phyloP scores from a whole-genome alignment of 2,329 filamentous ascomycete species.

The Cercospora beticola region DNA sequence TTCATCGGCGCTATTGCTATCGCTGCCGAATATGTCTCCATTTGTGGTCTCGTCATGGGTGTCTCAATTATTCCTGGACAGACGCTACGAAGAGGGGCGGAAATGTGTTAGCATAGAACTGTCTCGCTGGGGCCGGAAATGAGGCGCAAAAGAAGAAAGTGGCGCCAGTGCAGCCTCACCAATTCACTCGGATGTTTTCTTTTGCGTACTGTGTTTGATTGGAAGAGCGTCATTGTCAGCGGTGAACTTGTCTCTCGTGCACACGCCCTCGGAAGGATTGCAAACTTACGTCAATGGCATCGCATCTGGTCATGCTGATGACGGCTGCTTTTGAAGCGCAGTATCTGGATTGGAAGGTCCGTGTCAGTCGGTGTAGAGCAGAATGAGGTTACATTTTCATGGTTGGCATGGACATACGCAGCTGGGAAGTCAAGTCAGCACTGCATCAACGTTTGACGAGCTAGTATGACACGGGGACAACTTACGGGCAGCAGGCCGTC shows the following conservation, averaged over 20 bases:
- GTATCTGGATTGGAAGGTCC: conserved; percentile 32
- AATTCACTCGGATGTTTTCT: conserved; percentile 48
- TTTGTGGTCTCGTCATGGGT: conserved; percentile 46
- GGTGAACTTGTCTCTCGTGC: conserved; percentile 1
- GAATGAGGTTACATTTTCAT: conserved; percentile 37
- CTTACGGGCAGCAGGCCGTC: conserved; percentile 45
- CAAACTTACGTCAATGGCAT: conserved; percentile 48
- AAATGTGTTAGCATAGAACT: background rate
- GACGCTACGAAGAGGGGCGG: conserved; percentile 35
- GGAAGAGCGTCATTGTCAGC: conserved; percentile 6
- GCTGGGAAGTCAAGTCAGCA: background rate
- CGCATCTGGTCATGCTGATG: conserved; percentile 48
- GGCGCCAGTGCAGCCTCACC: conserved; percentile 17
- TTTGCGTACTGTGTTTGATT: conserved; percentile 45
- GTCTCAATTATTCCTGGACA: conserved; percentile 51
- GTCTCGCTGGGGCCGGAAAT: background rate
- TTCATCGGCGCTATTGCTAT: conserved; percentile 41
- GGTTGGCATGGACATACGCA: background rate
- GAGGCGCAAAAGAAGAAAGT: background rate
- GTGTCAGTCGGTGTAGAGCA: background rate
- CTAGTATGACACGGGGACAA: conserved; percentile 8
- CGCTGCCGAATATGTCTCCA: conserved; percentile 33
- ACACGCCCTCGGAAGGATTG: background rate
- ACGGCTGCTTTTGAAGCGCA: conserved; percentile 50
- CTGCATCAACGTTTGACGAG: background rate